phyloP scores from a whole-genome alignment of 179 eudicot species.

The Corrigiola litoralis region DNA sequence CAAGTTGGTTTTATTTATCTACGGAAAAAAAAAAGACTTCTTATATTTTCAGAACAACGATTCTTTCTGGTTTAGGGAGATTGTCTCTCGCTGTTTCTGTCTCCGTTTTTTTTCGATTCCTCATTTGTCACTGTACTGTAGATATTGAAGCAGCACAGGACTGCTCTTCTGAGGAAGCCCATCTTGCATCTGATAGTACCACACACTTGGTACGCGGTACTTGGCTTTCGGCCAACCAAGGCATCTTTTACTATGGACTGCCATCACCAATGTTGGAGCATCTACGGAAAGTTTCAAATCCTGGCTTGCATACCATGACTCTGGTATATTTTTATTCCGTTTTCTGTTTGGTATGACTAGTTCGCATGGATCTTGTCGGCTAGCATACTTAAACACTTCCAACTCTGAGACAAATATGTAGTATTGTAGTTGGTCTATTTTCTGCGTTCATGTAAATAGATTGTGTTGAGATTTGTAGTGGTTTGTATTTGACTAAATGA shows the following conservation, averaged over 20 bases:
- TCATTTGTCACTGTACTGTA: constrained; percentile 16
- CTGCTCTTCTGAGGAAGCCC: constrained; percentile 26
- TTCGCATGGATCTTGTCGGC: not conserved
- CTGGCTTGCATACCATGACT: constrained; percentile 27
- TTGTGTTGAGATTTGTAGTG: too few relatives aligned
- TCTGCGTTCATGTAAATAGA: not conserved
- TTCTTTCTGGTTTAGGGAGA: not conserved
- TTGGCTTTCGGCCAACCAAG: constrained; percentile 69
- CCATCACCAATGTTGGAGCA: constrained; percentile 69
- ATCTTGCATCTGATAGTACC: constrained; percentile 31
- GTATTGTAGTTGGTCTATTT: not conserved
- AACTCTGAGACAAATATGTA: not conserved
- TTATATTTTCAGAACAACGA: not conserved
- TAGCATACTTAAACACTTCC: not conserved
- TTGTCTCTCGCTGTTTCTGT: not conserved
- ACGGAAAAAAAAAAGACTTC: not conserved
- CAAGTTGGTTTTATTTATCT: not conserved
- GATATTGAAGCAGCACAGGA: constrained; percentile 44
- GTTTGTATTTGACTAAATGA: too few relatives aligned
- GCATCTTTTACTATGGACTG: constrained; percentile 67
- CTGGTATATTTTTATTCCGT: constrained; percentile 30
- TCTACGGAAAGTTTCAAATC: constrained; percentile 45
- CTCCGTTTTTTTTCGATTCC: not conserved
- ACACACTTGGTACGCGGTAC: constrained; percentile 86
- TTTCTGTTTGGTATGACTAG: not conserved